phyloP scores from a whole-genome alignment of 164 flowering plant species.

The Cinnamomum micranthum region DNA sequence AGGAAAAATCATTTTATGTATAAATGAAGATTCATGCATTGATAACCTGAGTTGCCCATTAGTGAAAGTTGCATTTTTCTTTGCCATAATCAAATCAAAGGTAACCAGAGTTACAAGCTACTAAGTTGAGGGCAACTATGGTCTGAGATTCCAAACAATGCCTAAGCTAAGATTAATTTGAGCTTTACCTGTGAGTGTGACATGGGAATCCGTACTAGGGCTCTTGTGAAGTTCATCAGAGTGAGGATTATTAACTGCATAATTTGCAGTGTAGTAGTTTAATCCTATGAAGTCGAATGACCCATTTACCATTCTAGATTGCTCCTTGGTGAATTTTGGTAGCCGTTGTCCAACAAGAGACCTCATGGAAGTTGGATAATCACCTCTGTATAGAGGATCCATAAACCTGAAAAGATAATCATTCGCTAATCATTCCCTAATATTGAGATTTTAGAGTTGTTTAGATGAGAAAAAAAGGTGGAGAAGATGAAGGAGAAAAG shows the following conservation, averaged over 20 bases:
- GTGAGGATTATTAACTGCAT: constrained; percentile 19
- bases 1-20: background rate
- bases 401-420: constrained; percentile 32
- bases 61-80: no score
- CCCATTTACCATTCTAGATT: constrained; percentile 30
- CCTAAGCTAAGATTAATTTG: background rate
- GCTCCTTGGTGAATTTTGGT: constrained; percentile 42
- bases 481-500: background rate
- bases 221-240: constrained; percentile 6
- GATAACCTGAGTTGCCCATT: no score
- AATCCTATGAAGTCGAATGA: constrained; percentile 37
- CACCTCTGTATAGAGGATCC: constrained; percentile 43
- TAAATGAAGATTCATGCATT: no score
- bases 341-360: constrained; percentile 32
- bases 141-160: no score
- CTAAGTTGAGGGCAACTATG: no score
- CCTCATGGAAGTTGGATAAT: constrained; percentile 47
- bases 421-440: no score
- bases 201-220: constrained; percentile 17
- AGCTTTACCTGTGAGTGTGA: constrained; percentile 20
- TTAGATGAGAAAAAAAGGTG: background rate
- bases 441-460: background rate
- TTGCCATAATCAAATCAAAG: no score
- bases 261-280: constrained; percentile 39
- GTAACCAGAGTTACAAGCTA: no score